A percentile compares a stretch with the other conserved stretches of the same genome.
These are phyloP conservation scores for Pseudofabraea citricarpa DNA, from an alignment of 2,329 filamentous ascomycete species.

Conservation along the genomic window DNA sequence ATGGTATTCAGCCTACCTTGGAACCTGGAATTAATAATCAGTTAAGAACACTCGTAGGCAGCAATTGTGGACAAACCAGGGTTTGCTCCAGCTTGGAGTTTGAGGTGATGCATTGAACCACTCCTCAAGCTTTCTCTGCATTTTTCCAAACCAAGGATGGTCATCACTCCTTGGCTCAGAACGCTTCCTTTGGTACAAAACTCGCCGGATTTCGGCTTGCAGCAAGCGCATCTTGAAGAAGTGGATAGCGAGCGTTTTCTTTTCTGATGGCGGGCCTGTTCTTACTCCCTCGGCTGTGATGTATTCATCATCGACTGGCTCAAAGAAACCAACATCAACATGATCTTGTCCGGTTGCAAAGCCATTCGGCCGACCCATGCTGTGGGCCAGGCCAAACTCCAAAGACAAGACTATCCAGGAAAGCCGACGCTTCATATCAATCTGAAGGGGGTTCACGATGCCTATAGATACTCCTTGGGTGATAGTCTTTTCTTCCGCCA, in stretches of 20 bases:
- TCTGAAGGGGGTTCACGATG: conserved; percentile 63
- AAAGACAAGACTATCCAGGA: conserved; percentile 86
- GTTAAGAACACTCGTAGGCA: neutral
- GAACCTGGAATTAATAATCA: conserved; percentile 44
- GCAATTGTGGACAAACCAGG: conserved; percentile 52
- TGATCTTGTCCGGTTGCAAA: conserved; percentile 79
- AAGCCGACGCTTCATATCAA: conserved; percentile 85
- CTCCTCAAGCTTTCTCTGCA: conserved; percentile 71
- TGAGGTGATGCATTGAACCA: conserved; percentile 78
- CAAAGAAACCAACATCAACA: conserved; percentile 82
- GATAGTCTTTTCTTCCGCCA: conserved; percentile 87
- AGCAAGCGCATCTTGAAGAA: conserved; percentile 87
- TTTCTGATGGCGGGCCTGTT: conserved; percentile 67
- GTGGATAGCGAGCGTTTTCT: conserved; percentile 86
- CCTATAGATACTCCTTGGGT: conserved; percentile 50
- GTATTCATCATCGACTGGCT: conserved; percentile 73
- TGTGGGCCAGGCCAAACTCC: conserved; percentile 84
- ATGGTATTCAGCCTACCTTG: conserved; percentile 75
- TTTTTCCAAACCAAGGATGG: conserved; percentile 81
- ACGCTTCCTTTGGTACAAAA: conserved; percentile 80
- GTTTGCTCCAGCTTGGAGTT: conserved; percentile 65
- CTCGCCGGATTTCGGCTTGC: conserved; percentile 82
- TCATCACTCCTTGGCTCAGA: conserved; percentile 70
- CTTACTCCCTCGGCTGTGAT: conserved; percentile 76
- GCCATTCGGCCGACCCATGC: conserved; percentile 79